A percentile compares a stretch with the other conserved stretches of the same genome.
These are phyloP conservation scores for Apiospora arundinis DNA, from an alignment of 2,329 filamentous ascomycete species.

Conservation along the genomic window DNA sequence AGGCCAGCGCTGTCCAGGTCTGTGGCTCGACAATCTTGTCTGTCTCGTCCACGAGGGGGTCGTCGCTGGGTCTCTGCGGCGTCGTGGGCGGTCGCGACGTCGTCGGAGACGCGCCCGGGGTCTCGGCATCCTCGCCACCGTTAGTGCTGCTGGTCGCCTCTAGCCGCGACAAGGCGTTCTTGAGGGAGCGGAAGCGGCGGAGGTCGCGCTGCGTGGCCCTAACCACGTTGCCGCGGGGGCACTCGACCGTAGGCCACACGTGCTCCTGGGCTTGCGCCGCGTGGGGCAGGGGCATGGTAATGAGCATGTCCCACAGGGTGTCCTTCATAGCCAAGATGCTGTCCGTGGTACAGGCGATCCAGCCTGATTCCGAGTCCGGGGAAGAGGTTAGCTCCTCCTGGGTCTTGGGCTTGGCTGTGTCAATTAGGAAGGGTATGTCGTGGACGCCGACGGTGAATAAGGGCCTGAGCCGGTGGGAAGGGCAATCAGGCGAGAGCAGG, in stretches of 20 bases:
- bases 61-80: conserved; percentile 37
- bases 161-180: conserved; percentile 64
- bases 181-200: conserved; percentile 76
- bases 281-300: conserved; percentile 76
- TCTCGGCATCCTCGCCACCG: conserved; percentile 23
- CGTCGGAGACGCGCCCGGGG: conserved; percentile 30
- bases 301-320: conserved; percentile 86
- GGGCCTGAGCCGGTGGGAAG: conserved; percentile 73
- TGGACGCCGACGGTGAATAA: conserved; percentile 95
- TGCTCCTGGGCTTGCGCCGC: conserved; percentile 63
- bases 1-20: conserved; percentile 77
- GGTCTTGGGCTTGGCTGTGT: conserved; percentile 58
- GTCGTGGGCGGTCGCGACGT: conserved; percentile 32
- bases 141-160: conserved; percentile 25
- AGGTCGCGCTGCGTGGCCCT: conserved; percentile 92
- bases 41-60: conserved; percentile 51
- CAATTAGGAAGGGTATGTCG: conserved; percentile 81
- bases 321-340: conserved; percentile 88
- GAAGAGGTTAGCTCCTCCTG: conserved; percentile 39
- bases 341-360: conserved; percentile 96
- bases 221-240: conserved; percentile 66
- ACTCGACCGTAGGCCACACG: conserved; percentile 79
- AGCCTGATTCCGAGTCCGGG: conserved; percentile 67
- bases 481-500: conserved; percentile 66
- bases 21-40: conserved; percentile 67